A percentile compares a stretch with the other conserved stretches of the same genome.
Evolutionary conservation across 106 monocot species (phyloP).

Genomic region (Xerophyta viscosa): DNA sequence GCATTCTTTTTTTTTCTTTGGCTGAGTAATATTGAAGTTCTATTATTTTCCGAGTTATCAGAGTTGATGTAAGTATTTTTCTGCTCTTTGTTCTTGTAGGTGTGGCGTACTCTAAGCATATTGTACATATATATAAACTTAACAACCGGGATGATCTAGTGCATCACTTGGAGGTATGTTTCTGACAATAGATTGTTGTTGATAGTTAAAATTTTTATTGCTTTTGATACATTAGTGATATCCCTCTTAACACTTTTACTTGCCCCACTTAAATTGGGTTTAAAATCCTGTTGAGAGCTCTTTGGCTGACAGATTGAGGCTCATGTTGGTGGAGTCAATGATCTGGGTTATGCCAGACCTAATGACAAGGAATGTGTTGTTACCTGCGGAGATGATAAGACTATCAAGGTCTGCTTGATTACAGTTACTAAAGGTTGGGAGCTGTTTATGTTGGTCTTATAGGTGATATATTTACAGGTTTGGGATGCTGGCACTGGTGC

Average conservation of each 20-base stretch:
- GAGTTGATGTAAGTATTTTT: no score
- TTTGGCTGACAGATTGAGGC: constrained; percentile 46
- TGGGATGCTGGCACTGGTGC: constrained; percentile 59
- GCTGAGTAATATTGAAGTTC: neutral
- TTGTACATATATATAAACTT: constrained; percentile 49
- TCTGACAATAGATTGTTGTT: neutral
- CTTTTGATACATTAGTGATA: no score
- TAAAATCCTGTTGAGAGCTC: constrained; percentile 22
- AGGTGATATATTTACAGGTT: constrained; percentile 36
- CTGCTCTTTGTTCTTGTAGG: constrained; percentile 17
- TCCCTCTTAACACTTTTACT: constrained; percentile 1
- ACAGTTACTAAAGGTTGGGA: no score
- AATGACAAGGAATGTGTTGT: constrained; percentile 53
- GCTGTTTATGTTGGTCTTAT: constrained; percentile 59
- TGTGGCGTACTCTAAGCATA: constrained; percentile 47
- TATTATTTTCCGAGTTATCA: no score
- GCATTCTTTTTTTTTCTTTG: neutral
- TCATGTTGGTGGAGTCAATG: constrained; percentile 72
- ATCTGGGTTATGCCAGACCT: constrained; percentile 58
- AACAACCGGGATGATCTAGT: constrained; percentile 32
- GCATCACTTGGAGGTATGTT: constrained; percentile 37
- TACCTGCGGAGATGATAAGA: constrained; percentile 75
- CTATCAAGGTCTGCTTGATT: constrained; percentile 36
- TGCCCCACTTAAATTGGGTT: neutral
- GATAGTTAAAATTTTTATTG: constrained; percentile 7